Evolutionary conservation across 1,284 basidiomycete genomes (phyloP).

Genomic region (Porodaedalea pini): DNA sequence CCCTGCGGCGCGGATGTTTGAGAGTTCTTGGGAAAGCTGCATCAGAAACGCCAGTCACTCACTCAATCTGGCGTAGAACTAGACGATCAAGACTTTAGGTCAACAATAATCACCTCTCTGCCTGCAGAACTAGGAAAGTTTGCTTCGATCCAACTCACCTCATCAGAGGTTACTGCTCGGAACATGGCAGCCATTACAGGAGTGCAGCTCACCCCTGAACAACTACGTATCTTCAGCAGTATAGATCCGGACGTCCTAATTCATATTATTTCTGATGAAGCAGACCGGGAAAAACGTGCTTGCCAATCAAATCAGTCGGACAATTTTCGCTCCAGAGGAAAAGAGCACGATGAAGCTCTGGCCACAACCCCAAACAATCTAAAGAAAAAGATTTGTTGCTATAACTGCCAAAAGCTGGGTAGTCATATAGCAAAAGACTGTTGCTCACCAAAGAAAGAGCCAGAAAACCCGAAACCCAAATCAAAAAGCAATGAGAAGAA

Average conservation of each 20-base stretch:
- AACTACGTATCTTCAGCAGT: not conserved
- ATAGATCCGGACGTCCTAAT: constrained; percentile 28
- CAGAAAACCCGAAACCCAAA: too few relatives aligned
- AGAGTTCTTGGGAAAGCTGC: constrained; percentile 27
- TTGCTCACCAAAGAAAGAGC: too few relatives aligned
- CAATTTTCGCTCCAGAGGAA: not conserved
- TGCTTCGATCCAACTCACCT: constrained; percentile 28
- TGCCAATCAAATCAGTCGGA: constrained; percentile 1
- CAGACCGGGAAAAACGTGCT: constrained; percentile 24
- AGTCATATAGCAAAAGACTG: too few relatives aligned
- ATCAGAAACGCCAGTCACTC: not conserved
- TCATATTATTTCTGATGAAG: constrained; percentile 30
- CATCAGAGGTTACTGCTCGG: constrained; percentile 22
- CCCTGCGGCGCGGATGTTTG: constrained; percentile 28
- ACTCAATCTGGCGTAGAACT: not conserved
- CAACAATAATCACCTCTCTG: constrained; percentile 33
- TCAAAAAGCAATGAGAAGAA: too few relatives aligned
- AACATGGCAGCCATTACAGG: not conserved
- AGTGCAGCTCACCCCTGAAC: not conserved
- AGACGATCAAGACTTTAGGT: constrained; percentile 12
- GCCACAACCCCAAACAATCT: not conserved
- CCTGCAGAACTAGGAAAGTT: constrained; percentile 30
- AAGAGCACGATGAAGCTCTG: not conserved
- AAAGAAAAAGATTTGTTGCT: not conserved
- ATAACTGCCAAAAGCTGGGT: too few relatives aligned